Evolutionary conservation across 202 grass and related monocot species (phyloP), one percentile per base, ranked within the genome.

Genomic region (Bolboschoenoplectus hybrid): DNA sequence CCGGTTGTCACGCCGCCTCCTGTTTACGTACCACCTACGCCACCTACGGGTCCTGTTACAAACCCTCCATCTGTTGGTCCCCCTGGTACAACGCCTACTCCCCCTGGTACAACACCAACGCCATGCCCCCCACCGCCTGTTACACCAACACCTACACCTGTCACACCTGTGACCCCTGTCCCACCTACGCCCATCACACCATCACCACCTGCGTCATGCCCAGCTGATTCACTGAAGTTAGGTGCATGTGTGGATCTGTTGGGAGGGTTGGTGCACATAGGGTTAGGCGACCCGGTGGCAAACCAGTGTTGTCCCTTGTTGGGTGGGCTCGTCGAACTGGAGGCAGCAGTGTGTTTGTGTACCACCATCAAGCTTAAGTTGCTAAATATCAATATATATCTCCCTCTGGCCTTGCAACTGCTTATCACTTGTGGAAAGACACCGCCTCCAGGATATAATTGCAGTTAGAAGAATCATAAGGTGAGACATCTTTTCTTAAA

Each of bases 311-410:
- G 97, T 88, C 97, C 93, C 69, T 51, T 99, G 85, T 91, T 99
- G 74, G 35, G 86, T 43, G 97, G 97, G 17, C 88, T 99, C n/a
- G 97, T 92, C 61, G 97, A 99, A 83, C 52, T 92, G 39, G 97
- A 99, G 89, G 97, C 97, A 50, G 97, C 97, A 4, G 92, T 99
- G n/a, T 99, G 97, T 84, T 87, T 99, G 36, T 99, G 97, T 89
- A 99, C 97, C 70, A 96, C 89, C 79, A 99, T 99, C 86, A 94
- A 85, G 85, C 89, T 96, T 14, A 96, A 91, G 90, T 88, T 99
- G 39, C 93, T 99, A 80, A 94, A 96, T 85, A 94, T 99, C 84
- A 99, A 96, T 85, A 46, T 99, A 84, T 94, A 92, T 92, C 90
- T 99, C 3, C 97, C 97, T 0, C 90, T 99, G 7, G 97, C 97